phyloP scores from a whole-genome alignment of 495 filamentous ascomycete species.

The Amphirosellinia nigrospora region DNA sequence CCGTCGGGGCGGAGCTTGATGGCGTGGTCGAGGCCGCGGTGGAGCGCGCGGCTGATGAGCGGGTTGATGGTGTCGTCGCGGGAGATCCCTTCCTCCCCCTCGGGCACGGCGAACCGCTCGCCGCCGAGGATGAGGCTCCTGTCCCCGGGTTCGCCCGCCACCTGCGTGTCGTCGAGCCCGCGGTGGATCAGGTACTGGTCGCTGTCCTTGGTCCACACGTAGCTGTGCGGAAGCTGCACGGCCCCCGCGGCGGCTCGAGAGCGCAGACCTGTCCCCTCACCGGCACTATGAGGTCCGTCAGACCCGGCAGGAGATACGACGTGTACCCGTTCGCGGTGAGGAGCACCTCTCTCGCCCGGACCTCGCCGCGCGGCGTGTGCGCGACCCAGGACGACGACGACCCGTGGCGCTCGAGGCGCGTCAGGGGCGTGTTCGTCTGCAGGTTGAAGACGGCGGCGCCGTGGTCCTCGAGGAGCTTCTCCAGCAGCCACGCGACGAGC shows the following conservation, averaged over 20 bases:
- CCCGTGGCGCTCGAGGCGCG: constrained; percentile 42
- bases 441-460: constrained; percentile 61
- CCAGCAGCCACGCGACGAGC: constrained; percentile 70
- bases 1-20: constrained; percentile 17
- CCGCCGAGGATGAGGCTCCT: constrained; percentile 32
- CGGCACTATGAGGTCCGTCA: constrained; percentile 75
- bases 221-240: constrained; percentile 25
- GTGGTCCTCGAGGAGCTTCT: constrained; percentile 52
- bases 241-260: constrained; percentile 57
- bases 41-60: constrained; percentile 55
- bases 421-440: constrained; percentile 75
- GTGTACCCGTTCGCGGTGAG: constrained; percentile 84
- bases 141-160: constrained; percentile 63
- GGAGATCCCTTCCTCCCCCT: constrained; percentile 24
- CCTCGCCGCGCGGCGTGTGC: constrained; percentile 64
- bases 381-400: constrained; percentile 19
- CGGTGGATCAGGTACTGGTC: constrained; percentile 82
- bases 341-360: constrained; percentile 65
- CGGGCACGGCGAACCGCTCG: constrained; percentile 21
- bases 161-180: constrained; percentile 61
- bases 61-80: constrained; percentile 58
- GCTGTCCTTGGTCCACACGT: constrained; percentile 44
- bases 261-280: constrained; percentile 77
- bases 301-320: constrained; percentile 69
- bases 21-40: not conserved